Percentiles rank a stretch among this genome's conserved stretches.
These are phyloP conservation scores for Tetrahymena thermophila DNA, from an alignment of 73 alveolate genomes.

Conservation along the genomic window DNA sequence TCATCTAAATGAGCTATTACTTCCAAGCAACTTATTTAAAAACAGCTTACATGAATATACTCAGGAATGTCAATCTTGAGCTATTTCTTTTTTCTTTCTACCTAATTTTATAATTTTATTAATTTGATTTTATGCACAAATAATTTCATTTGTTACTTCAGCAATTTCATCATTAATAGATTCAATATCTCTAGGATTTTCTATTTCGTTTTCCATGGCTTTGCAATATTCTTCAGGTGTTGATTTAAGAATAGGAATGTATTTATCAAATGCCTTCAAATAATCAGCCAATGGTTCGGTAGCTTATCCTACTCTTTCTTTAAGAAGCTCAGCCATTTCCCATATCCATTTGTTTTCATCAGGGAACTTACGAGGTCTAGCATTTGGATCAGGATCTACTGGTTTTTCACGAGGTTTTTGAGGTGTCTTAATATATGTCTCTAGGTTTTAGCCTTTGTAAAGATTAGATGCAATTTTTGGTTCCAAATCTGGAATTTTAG, in stretches of 20 bases:
- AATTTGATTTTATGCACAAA: background rate
- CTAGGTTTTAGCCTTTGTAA: slow-evolving; percentile 84
- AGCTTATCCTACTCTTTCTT: slow-evolving; percentile 77
- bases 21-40: slow-evolving; percentile 93
- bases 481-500: slow-evolving; percentile 92
- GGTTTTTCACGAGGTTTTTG: slow-evolving; percentile 91
- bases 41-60: slow-evolving; percentile 84
- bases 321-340: slow-evolving; percentile 78
- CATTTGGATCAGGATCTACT: slow-evolving; percentile 71
- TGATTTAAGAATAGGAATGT: slow-evolving; percentile 77
- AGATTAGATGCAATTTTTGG: slow-evolving; percentile 85
- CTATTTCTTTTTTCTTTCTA: slow-evolving; percentile 77
- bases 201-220: slow-evolving; percentile 76
- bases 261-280: slow-evolving; percentile 78
- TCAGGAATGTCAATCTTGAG: slow-evolving; percentile 86
- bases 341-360: slow-evolving; percentile 99
- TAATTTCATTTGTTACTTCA: background rate
- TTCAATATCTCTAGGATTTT: slow-evolving; percentile 69
- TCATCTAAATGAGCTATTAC: slow-evolving; percentile 87
- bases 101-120: slow-evolving; percentile 22
- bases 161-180: slow-evolving; percentile 83
- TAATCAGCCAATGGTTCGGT: slow-evolving; percentile 88
- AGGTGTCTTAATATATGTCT: slow-evolving; percentile 86
- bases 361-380: slow-evolving; percentile 65
- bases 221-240: slow-evolving; percentile 87